phyloP scores from a whole-genome alignment of 306 rosid species.

The Luffa acutangula region DNA sequence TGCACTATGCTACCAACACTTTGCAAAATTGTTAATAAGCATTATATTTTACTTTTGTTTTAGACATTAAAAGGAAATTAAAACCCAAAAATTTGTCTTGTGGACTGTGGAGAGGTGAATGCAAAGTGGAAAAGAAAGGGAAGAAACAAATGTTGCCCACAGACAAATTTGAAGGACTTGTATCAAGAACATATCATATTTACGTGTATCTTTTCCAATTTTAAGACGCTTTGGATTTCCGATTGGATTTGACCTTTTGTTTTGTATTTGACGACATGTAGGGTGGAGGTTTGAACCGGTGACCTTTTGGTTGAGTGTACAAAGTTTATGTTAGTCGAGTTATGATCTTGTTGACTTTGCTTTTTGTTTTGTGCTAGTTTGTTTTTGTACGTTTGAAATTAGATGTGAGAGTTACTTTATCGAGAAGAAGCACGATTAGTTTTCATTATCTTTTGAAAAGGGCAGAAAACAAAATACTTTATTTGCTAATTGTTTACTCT shows the following conservation, averaged over 20 bases:
- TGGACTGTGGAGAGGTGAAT: not conserved
- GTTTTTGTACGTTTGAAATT: not conserved
- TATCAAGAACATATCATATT: not conserved
- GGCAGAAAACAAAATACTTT: too few relatives aligned
- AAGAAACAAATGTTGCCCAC: not conserved
- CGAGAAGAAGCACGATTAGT: too few relatives aligned
- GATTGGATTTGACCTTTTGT: too few relatives aligned
- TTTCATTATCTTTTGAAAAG: too few relatives aligned
- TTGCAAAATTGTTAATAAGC: slow-evolving; percentile 7
- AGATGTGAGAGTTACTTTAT: not conserved
- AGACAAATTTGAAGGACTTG: not conserved
- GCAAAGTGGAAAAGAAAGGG: not conserved
- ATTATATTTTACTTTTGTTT: not conserved
- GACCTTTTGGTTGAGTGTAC: too few relatives aligned
- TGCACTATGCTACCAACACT: not conserved
- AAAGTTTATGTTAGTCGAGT: too few relatives aligned
- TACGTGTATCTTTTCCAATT: not conserved
- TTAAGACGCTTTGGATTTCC: not conserved
- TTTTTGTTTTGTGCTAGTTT: too few relatives aligned
- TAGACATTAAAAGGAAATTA: not conserved
- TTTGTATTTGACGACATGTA: too few relatives aligned
- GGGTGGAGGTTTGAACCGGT: too few relatives aligned
- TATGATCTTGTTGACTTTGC: too few relatives aligned
- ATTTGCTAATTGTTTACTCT: too few relatives aligned
- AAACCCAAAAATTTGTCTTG: not conserved